Percentiles rank a stretch among this genome's conserved stretches.
Evolutionary conservation across 768 basidiomycete genomes (phyloP).

Genomic region (Phanerochaete sordida): DNA sequence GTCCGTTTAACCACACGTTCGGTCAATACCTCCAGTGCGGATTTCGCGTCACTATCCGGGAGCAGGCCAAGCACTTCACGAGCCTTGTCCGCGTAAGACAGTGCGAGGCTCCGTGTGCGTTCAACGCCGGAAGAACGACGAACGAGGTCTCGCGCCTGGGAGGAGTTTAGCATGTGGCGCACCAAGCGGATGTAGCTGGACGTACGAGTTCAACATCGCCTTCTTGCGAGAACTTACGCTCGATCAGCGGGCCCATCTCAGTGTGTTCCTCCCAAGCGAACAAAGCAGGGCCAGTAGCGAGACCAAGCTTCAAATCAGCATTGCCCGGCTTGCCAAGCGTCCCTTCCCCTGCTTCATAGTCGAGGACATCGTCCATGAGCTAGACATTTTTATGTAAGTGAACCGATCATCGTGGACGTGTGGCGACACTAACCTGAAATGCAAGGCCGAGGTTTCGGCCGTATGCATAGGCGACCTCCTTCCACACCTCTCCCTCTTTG

Average conservation of each 20-base stretch:
- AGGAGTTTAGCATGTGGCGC: not conserved
- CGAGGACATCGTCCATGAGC: slow-evolving; percentile 95
- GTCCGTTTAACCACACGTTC: slow-evolving; percentile 62
- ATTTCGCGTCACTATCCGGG: slow-evolving; percentile 78
- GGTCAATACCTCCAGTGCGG: slow-evolving; percentile 70
- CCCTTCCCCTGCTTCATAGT: slow-evolving; percentile 75
- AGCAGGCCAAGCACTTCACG: slow-evolving; percentile 62
- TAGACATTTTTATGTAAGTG: slow-evolving; percentile 28
- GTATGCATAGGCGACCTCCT: slow-evolving; percentile 88
- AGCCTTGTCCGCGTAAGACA: slow-evolving; percentile 72
- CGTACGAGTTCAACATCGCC: slow-evolving; percentile 82
- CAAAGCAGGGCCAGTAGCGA: slow-evolving; percentile 81
- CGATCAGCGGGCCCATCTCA: slow-evolving; percentile 71
- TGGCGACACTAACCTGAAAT: slow-evolving; percentile 67
- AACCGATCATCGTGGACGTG: not conserved
- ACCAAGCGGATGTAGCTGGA: not conserved
- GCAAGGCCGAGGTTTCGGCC: slow-evolving; percentile 89
- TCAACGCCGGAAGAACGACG: slow-evolving; percentile 69
- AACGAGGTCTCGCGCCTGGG: slow-evolving; percentile 66
- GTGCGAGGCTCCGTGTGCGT: slow-evolving; percentile 75
- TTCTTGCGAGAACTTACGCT: slow-evolving; percentile 67
- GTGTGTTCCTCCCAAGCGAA: slow-evolving; percentile 87
- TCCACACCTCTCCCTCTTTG: slow-evolving; percentile 72
- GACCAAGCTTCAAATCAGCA: slow-evolving; percentile 55
- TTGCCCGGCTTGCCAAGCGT: slow-evolving; percentile 87